phyloP scores from a whole-genome alignment of 1,139 yeast species.

The Pichia sorboxylosa region DNA sequence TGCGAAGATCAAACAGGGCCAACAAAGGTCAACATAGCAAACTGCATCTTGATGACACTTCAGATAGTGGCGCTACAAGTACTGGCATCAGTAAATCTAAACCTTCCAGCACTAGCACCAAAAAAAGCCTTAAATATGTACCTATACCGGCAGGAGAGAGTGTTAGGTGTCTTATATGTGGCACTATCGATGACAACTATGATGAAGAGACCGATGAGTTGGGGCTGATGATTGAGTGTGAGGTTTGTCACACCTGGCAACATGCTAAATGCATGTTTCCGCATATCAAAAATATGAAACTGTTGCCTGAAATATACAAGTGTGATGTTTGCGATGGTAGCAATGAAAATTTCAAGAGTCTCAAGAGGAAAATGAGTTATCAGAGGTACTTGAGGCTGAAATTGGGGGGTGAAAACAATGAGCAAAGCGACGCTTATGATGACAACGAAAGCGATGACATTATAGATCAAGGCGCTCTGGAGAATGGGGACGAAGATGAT shows the following conservation, averaged over 20 bases:
- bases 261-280: slow-evolving; percentile 66
- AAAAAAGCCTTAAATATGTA: slow-evolving; percentile 2
- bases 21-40: slow-evolving; percentile 29
- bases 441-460: slow-evolving; percentile 6
- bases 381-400: slow-evolving; percentile 17
- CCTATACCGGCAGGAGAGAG: slow-evolving; percentile 15
- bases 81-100: not conserved
- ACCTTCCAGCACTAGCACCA: not conserved
- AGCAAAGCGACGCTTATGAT: slow-evolving; percentile 7
- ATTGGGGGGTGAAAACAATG: slow-evolving; percentile 3
- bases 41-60: not conserved
- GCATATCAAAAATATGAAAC: not conserved
- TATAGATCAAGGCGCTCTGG: slow-evolving; percentile 7
- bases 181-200: slow-evolving; percentile 51
- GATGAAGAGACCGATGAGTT: slow-evolving; percentile 50
- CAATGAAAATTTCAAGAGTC: slow-evolving; percentile 22
- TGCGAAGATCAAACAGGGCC: slow-evolving; percentile 31
- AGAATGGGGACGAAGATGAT: slow-evolving; percentile 11
- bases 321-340: slow-evolving; percentile 42
- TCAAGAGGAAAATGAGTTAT: slow-evolving; percentile 22
- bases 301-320: slow-evolving; percentile 35
- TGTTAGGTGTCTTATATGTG: slow-evolving; percentile 56
- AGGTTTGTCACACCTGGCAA: slow-evolving; percentile 73
- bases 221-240: slow-evolving; percentile 72
- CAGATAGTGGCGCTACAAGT: not conserved